Conservation (phyloP, 805 yeast species). For the Zygosaccharomyces bailii region DNA sequence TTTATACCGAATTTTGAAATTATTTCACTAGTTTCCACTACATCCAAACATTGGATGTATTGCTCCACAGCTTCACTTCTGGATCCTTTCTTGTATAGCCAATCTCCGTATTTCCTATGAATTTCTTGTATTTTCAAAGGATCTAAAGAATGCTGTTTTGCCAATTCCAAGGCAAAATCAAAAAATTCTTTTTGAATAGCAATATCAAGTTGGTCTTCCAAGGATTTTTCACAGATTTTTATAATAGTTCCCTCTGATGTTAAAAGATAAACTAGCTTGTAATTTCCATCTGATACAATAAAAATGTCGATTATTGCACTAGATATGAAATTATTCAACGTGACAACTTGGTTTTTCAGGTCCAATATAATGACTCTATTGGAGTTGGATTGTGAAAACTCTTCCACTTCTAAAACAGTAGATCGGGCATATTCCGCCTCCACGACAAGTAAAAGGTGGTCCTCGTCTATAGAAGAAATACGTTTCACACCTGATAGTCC, state of each 20-base stretch:
- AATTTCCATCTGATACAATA: constrained; percentile 32
- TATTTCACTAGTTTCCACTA: constrained; percentile 66
- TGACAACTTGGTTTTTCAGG: constrained; percentile 60
- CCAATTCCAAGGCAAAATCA: constrained; percentile 68
- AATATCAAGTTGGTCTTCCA: constrained; percentile 64
- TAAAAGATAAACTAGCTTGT: constrained; percentile 58
- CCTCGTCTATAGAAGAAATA: constrained; percentile 44
- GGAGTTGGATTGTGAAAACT: constrained; percentile 35
- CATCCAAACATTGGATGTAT: constrained; percentile 56
- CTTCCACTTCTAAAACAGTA: constrained; percentile 33
- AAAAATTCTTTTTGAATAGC: constrained; percentile 68
- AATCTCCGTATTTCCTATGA: constrained; percentile 65
- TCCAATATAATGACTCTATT: constrained; percentile 68
- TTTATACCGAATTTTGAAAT: constrained; percentile 75
- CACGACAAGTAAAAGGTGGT: constrained; percentile 59
- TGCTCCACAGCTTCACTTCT: constrained; percentile 69
- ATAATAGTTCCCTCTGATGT: constrained; percentile 75
- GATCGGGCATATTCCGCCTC: constrained; percentile 40
- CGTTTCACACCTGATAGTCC: constrained; percentile 53
- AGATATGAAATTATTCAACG: constrained; percentile 66
- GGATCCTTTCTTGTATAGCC: constrained; percentile 62
- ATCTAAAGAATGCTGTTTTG: constrained; percentile 39
- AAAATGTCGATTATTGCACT: constrained; percentile 60
- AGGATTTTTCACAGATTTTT: constrained; percentile 59
- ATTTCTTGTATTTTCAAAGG: constrained; percentile 34